These are phyloP conservation scores for Fusarium acutatum DNA, from an alignment of 2,329 filamentous ascomycete genomes.

Conservation along the genomic window DNA sequence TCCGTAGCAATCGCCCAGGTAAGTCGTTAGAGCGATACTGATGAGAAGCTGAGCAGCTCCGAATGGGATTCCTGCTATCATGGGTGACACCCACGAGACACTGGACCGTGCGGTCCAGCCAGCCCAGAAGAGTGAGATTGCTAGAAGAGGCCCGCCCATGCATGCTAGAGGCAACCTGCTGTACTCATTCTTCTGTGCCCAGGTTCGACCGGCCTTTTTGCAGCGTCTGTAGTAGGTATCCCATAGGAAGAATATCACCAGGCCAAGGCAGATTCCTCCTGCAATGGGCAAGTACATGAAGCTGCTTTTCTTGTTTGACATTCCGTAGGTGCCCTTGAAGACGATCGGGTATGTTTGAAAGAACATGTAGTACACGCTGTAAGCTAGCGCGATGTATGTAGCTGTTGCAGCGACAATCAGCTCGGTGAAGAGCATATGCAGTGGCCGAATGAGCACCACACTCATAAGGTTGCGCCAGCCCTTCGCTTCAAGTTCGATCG, in stretches of 20 bases:
- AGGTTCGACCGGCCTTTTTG: background rate
- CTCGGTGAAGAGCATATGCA: conserved; percentile 21
- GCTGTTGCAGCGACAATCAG: conserved; percentile 22
- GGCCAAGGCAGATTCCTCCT: background rate
- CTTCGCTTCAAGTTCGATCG: background rate
- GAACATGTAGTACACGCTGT: conserved; percentile 31
- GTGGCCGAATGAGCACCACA: conserved; percentile 7
- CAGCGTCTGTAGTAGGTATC: conserved; percentile 13
- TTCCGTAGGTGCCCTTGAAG: conserved; percentile 17
- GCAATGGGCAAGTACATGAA: conserved; percentile 15
- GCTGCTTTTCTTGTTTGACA: conserved; percentile 2
- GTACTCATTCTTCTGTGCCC: conserved; percentile 21
- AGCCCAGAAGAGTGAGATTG: conserved; percentile 29
- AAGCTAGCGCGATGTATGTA: conserved; percentile 20
- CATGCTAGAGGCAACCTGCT: conserved; percentile 31
- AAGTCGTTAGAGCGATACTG: conserved; percentile 6
- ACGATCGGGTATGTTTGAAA: conserved; percentile 34
- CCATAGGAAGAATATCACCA: conserved; percentile 20
- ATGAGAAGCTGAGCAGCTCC: conserved; percentile 5
- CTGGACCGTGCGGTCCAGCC: conserved; percentile 22
- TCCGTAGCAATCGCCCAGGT: conserved; percentile 1
- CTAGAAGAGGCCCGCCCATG: conserved; percentile 13
- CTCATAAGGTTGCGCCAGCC: conserved; percentile 3
- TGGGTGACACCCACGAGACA: conserved; percentile 6
- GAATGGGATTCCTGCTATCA: conserved; percentile 3